These are phyloP conservation scores for Luffa aegyptiaca DNA, from an alignment of 306 rosid genomes.

Conservation along the genomic window DNA sequence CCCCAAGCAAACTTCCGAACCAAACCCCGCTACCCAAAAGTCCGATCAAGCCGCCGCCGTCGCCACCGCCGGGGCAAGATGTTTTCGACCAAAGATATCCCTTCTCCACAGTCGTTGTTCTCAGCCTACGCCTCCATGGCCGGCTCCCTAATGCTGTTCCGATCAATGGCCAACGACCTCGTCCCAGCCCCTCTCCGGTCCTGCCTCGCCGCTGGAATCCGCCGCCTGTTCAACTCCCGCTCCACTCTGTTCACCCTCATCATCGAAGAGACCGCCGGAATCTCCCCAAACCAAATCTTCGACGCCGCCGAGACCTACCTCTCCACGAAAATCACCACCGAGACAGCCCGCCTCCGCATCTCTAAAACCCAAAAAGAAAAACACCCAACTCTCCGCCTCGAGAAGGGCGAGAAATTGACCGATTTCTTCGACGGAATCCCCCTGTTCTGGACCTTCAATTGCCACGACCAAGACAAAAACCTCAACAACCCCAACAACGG, in stretches of 20 bases:
- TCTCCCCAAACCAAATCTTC: slow-evolving; percentile 51
- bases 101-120: slow-evolving; percentile 65
- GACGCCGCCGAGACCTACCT: slow-evolving; percentile 68
- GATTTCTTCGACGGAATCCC: slow-evolving; percentile 31
- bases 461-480: slow-evolving; percentile 28
- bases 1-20: not conserved
- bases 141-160: slow-evolving; percentile 54
- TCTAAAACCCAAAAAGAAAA: slow-evolving; percentile 51
- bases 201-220: slow-evolving; percentile 30
- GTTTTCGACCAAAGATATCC: slow-evolving; percentile 50
- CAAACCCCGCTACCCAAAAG: not conserved
- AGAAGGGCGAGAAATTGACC: slow-evolving; percentile 41
- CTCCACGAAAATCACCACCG: slow-evolving; percentile 38
- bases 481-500: not conserved
- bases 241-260: slow-evolving; percentile 51
- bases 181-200: slow-evolving; percentile 53
- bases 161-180: slow-evolving; percentile 67
- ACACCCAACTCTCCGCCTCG: slow-evolving; percentile 40
- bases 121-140: slow-evolving; percentile 81
- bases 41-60: not conserved
- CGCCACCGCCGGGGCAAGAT: slow-evolving; percentile 6
- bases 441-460: slow-evolving; percentile 40
- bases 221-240: slow-evolving; percentile 32
- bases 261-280: slow-evolving; percentile 51
- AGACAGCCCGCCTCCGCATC: slow-evolving; percentile 44